Percentiles rank a stretch among this genome's conserved stretches.
Evolutionary conservation across 257 asterid genomes (phyloP).

Genomic region (Eustoma russellianum): DNA sequence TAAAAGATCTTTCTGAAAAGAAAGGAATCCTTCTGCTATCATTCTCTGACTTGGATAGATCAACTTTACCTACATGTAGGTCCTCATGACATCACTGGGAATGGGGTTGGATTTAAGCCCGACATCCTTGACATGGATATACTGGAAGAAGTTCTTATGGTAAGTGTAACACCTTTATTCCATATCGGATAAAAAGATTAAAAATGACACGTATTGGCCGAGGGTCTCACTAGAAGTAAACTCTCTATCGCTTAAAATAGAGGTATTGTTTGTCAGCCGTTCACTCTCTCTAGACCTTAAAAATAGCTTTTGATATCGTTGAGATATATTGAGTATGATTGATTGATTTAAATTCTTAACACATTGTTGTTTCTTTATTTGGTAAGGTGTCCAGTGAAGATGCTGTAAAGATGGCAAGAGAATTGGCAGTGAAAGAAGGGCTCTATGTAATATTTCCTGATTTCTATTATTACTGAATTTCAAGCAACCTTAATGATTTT

Average conservation of each 20-base stretch:
- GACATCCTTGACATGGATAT: conserved; percentile 94
- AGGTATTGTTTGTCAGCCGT: too few relatives aligned
- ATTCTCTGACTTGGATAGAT: not conserved
- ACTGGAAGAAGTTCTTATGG: conserved; percentile 98
- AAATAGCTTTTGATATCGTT: too few relatives aligned
- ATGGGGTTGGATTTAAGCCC: conserved; percentile 98
- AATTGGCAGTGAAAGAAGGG: conserved; percentile 85
- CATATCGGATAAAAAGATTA: too few relatives aligned
- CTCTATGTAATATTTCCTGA: conserved; percentile 48
- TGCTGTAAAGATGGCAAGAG: conserved; percentile 81
- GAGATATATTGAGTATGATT: too few relatives aligned
- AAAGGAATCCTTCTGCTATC: too few relatives aligned
- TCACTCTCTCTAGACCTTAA: too few relatives aligned
- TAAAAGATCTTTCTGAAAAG: too few relatives aligned
- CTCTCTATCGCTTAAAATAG: too few relatives aligned
- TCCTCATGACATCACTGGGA: conserved; percentile 98
- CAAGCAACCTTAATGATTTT: not conserved
- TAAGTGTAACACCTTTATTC: conserved; percentile 9
- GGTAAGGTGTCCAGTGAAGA: conserved; percentile 92
- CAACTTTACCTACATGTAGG: conserved; percentile 30
- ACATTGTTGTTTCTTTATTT: not conserved
- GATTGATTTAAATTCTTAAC: too few relatives aligned
- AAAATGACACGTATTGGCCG: too few relatives aligned
- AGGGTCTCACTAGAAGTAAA: too few relatives aligned
- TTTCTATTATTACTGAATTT: not conserved